A percentile compares a stretch with the other conserved stretches of the same genome.
Conservation (phyloP, 176 grass and related monocot species). For the Eremochloa ophiuroides region DNA sequence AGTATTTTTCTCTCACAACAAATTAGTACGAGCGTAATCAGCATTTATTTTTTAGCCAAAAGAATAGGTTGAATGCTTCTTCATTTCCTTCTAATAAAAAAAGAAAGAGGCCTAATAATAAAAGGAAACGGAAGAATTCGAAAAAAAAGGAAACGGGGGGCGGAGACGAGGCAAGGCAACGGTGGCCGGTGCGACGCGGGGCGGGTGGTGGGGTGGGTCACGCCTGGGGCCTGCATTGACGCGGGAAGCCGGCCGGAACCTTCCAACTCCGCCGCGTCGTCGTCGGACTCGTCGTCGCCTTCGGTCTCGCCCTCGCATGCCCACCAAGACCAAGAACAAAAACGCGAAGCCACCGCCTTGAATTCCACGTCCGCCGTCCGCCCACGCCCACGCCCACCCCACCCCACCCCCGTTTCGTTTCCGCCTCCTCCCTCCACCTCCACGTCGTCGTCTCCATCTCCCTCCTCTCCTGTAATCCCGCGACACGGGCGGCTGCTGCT, state of each 20-base stretch:
- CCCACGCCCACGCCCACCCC: too few species aligned
- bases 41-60: too few species aligned
- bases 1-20: too few species aligned
- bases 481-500: background rate
- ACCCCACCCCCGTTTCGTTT: too few species aligned
- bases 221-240: conserved; percentile 3
- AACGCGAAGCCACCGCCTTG: background rate
- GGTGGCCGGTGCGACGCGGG: conserved; percentile 18
- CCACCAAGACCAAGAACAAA: background rate
- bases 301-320: background rate
- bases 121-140: background rate
- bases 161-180: conserved; percentile 16
- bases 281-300: conserved; percentile 1
- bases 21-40: too few species aligned
- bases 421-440: background rate
- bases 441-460: background rate
- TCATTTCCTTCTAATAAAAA: background rate
- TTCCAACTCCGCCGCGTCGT: conserved; percentile 12
- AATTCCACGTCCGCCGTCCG: conserved; percentile 6
- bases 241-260: conserved; percentile 31
- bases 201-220: background rate
- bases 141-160: too few species aligned
- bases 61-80: too few species aligned
- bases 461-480: background rate
- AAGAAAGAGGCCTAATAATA: background rate